phyloP scores from a whole-genome alignment of 2,329 filamentous ascomycete genomes.

The Curvularia sp. region DNA sequence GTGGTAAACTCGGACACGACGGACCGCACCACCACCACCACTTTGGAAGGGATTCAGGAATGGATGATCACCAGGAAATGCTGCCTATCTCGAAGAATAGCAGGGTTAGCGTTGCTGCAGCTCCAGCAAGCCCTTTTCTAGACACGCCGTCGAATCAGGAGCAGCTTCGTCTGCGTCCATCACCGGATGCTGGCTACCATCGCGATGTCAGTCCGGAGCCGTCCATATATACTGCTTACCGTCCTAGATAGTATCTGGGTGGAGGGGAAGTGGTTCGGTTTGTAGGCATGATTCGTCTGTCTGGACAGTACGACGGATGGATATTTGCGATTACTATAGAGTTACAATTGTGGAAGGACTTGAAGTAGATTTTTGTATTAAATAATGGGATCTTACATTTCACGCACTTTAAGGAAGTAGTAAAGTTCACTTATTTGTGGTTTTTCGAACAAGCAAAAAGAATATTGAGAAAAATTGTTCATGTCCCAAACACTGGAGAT shows the following conservation, averaged over 20 bases:
- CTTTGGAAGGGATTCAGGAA: slow-evolving; percentile 8
- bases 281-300: slow-evolving; percentile 34
- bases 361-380: too few relatives aligned
- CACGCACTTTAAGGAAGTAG: too few relatives aligned
- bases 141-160: slow-evolving; percentile 11
- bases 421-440: too few relatives aligned
- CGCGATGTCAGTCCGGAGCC: slow-evolving; percentile 19
- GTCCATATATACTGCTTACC: slow-evolving; percentile 18
- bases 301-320: slow-evolving; percentile 19
- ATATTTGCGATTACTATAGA: slow-evolving; percentile 3
- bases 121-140: slow-evolving; percentile 7
- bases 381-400: too few relatives aligned
- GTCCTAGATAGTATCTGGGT: slow-evolving; percentile 8
- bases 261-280: slow-evolving; percentile 7
- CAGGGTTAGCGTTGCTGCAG: slow-evolving; percentile 8
- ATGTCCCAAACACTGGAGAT: too few relatives aligned
- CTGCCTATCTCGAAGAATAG: neutral
- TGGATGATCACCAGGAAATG: slow-evolving; percentile 20
- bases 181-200: slow-evolving; percentile 13
- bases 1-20: slow-evolving; percentile 22
- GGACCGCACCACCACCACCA: slow-evolving; percentile 16
- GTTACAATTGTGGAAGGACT: neutral
- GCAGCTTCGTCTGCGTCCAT: slow-evolving; percentile 14
- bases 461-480: too few relatives aligned
- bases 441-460: too few relatives aligned